These are phyloP conservation scores for Ramularia endophylla DNA, from an alignment of 2,329 filamentous ascomycete genomes.

Conservation along the genomic window DNA sequence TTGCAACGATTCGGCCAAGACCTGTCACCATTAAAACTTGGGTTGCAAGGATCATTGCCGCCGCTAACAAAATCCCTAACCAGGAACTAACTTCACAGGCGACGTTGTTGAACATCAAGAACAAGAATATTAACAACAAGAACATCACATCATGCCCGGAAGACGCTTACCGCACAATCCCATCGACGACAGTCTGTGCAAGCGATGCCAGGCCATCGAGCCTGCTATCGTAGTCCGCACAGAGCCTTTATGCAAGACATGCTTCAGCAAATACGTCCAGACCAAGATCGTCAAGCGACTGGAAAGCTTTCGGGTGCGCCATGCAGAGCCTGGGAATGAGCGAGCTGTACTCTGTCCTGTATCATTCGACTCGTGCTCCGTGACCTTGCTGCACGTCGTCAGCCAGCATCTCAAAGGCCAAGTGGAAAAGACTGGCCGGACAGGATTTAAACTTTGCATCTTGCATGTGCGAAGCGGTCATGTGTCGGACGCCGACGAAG, in stretches of 20 bases:
- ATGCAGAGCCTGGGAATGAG: slow-evolving; percentile 39
- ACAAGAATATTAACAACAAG: too few species aligned
- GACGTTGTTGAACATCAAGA: too few species aligned
- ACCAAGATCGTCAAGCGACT: slow-evolving; percentile 77
- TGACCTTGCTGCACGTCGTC: slow-evolving; percentile 69
- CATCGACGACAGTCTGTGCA: slow-evolving; percentile 38
- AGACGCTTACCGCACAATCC: slow-evolving; percentile 12
- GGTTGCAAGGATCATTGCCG: too few species aligned
- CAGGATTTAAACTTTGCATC: slow-evolving; percentile 62
- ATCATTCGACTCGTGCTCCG: slow-evolving; percentile 77
- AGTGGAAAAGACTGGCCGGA: slow-evolving; percentile 55
- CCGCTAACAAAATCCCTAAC: too few species aligned
- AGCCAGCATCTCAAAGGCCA: slow-evolving; percentile 63
- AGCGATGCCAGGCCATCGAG: slow-evolving; percentile 50
- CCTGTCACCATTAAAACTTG: too few species aligned
- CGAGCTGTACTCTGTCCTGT: slow-evolving; percentile 67
- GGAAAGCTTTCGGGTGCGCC: slow-evolving; percentile 54
- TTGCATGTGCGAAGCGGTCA: slow-evolving; percentile 32
- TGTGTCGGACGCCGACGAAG: slow-evolving; percentile 26
- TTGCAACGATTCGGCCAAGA: too few species aligned
- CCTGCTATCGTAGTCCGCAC: slow-evolving; percentile 51
- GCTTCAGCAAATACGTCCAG: slow-evolving; percentile 71
- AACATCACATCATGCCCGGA: slow-evolving; percentile 20
- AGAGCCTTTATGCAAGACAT: slow-evolving; percentile 59
- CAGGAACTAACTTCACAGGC: too few species aligned